Percentiles rank a stretch among this genome's conserved stretches.
phyloP scores from a whole-genome alignment of 2,329 filamentous ascomycete species.

The Penicillium freii region DNA sequence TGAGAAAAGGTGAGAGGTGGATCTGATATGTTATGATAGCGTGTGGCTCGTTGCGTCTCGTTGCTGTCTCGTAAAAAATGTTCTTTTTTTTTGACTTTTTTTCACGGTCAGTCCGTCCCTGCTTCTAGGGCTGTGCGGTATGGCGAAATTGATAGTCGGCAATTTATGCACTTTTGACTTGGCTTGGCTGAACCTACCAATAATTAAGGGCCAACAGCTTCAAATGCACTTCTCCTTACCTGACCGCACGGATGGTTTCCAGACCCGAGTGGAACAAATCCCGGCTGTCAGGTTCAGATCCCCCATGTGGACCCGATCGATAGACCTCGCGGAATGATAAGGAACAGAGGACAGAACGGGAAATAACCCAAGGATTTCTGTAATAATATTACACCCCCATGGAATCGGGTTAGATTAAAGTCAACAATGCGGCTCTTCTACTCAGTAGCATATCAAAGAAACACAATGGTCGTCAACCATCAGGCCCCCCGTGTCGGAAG shows the following conservation, averaged over 20 bases:
- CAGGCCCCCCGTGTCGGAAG: neutral
- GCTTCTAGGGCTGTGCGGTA: neutral
- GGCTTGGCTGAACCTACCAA: neutral
- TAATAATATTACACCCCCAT: neutral
- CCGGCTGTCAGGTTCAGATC: neutral
- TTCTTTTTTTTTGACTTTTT: neutral
- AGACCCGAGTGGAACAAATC: neutral
- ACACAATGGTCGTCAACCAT: neutral
- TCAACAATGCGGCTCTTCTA: neutral
- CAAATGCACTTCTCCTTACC: neutral
- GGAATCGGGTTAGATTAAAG: neutral
- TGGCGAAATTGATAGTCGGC: neutral
- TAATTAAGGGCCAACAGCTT: neutral
- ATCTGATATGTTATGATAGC: neutral
- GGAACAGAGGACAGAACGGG: too few species aligned
- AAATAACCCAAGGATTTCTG: too few species aligned
- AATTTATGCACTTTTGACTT: neutral
- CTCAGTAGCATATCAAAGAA: neutral
- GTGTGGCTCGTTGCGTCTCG: neutral
- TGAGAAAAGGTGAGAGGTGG: conserved; percentile 1
- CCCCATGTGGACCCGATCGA: neutral
- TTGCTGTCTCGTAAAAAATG: neutral
- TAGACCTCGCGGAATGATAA: neutral
- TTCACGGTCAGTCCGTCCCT: neutral
- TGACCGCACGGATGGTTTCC: neutral